A percentile compares a stretch with the other conserved stretches of the same genome.
Conservation (phyloP, 2,329 filamentous ascomycete genomes). For the Trichoderma sp. region DNA sequence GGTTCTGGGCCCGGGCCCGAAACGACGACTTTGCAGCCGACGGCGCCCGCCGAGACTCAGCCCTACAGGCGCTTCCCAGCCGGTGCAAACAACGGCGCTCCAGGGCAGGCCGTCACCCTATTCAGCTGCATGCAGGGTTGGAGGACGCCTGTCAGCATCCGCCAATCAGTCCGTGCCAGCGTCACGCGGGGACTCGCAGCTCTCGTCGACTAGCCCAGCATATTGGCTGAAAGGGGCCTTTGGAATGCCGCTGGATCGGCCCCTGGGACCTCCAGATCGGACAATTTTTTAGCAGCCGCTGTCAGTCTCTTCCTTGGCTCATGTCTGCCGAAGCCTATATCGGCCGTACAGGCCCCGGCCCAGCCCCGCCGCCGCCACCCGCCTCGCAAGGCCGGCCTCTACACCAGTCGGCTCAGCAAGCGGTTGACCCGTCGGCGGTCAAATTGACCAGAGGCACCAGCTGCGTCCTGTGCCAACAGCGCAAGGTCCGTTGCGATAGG, state of each 20-base stretch:
- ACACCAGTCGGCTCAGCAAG: constrained; percentile 30
- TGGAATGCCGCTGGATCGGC: not conserved
- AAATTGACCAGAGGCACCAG: constrained; percentile 63
- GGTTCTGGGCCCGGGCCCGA: constrained; percentile 22
- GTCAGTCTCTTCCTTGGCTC: not conserved
- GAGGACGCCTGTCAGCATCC: not conserved
- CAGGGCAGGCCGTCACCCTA: not conserved
- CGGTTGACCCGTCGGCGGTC: constrained; percentile 48
- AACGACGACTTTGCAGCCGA: constrained; percentile 16
- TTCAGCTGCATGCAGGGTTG: constrained; percentile 21
- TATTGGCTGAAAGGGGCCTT: not conserved
- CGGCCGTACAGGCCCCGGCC: constrained; percentile 11
- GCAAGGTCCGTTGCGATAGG: constrained; percentile 75
- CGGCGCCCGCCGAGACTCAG: constrained; percentile 18
- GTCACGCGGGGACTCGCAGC: not conserved
- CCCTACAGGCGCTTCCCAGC: constrained; percentile 12
- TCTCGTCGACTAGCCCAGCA: not conserved
- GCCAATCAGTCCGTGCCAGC: constrained; percentile 20
- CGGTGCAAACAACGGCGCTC: not conserved
- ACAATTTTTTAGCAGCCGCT: not conserved
- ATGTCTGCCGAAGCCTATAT: constrained; percentile 22
- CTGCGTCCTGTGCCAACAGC: constrained; percentile 74
- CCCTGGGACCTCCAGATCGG: not conserved
- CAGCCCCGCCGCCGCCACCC: constrained; percentile 32
- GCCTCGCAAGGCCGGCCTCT: constrained; percentile 27